Conservation (phyloP, 441 rosid genomes). For the Erodium texanum region DNA sequence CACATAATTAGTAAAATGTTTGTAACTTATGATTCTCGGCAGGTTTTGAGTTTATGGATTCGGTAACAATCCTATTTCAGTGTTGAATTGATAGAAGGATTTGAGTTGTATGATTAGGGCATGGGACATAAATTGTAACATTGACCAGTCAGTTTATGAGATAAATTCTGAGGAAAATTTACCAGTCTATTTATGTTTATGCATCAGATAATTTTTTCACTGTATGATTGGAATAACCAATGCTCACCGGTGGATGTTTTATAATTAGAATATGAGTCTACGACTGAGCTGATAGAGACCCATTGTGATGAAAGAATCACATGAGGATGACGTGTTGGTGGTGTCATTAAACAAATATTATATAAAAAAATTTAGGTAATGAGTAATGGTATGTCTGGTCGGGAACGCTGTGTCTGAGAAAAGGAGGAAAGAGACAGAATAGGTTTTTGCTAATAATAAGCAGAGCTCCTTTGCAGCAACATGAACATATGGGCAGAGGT, state of each 20-base stretch:
- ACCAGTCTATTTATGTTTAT: too few relatives aligned
- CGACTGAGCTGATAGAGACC: too few relatives aligned
- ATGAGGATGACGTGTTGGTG: background rate
- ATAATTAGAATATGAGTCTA: too few relatives aligned
- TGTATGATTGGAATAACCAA: too few relatives aligned
- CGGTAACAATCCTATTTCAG: background rate
- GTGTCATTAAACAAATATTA: background rate
- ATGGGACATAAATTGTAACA: background rate
- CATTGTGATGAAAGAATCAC: background rate
- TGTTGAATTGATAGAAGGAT: background rate
- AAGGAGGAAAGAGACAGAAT: too few relatives aligned
- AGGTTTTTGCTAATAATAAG: too few relatives aligned
- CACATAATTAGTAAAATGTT: conserved; percentile 3
- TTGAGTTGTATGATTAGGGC: background rate
- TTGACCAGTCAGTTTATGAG: background rate
- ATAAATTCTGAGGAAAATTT: background rate
- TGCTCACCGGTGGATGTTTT: too few relatives aligned
- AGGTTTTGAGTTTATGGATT: background rate
- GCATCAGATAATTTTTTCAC: too few relatives aligned
- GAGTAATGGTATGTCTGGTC: too few relatives aligned
- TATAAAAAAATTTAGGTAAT: too few relatives aligned
- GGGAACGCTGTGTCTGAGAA: too few relatives aligned
- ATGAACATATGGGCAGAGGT: background rate
- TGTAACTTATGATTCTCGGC: background rate
- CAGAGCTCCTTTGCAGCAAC: background rate